These are phyloP conservation scores for Datura wrightii DNA, from an alignment of 257 asterid species.

Conservation along the genomic window DNA sequence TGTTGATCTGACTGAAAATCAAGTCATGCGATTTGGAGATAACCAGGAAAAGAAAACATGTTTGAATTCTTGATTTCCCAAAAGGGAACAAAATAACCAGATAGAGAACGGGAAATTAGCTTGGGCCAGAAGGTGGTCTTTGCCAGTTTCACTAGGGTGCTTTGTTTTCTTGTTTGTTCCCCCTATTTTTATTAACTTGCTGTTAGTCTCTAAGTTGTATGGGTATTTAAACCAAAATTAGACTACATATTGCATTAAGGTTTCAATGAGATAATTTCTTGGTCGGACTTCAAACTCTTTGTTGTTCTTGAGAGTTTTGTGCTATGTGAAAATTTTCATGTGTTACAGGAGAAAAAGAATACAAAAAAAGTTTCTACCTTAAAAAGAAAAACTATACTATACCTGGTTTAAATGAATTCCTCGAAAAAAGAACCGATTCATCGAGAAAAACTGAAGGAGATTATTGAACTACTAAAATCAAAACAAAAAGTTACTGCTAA, in stretches of 20 bases:
- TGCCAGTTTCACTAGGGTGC: background rate
- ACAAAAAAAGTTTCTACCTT: background rate
- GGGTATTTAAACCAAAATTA: background rate
- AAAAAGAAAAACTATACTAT: too few relatives aligned
- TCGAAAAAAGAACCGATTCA: too few relatives aligned
- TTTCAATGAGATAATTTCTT: background rate
- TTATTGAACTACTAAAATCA: too few relatives aligned
- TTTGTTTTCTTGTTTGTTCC: background rate
- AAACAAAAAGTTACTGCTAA: too few relatives aligned
- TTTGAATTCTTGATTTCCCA: background rate
- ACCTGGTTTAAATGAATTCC: too few relatives aligned
- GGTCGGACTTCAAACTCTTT: background rate
- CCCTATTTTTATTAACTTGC: background rate
- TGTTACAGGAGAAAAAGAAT: background rate
- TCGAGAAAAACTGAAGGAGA: too few relatives aligned
- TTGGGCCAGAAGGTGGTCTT: background rate
- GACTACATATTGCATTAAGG: background rate
- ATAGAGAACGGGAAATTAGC: background rate
- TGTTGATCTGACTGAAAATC: background rate
- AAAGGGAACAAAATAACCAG: background rate
- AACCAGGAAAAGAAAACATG: background rate
- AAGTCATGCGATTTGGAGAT: background rate
- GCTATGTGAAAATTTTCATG: background rate
- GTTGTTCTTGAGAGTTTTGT: background rate
- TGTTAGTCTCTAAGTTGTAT: background rate